Percentiles rank a stretch among this genome's conserved stretches.
phyloP scores from a whole-genome alignment of 495 filamentous ascomycete species.

The Daldinia decipiens region DNA sequence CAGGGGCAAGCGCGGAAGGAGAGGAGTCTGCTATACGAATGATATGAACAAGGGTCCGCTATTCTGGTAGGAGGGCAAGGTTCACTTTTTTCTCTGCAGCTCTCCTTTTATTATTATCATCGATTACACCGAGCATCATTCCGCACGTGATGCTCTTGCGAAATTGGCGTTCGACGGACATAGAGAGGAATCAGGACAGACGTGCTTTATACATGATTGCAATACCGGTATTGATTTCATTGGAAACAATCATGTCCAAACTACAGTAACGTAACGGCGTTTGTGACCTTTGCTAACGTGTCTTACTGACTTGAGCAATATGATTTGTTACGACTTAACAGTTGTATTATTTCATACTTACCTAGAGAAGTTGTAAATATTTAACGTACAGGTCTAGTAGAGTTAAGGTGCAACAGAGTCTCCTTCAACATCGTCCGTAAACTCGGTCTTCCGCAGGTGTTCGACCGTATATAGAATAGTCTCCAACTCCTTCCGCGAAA shows the following conservation, averaged over 20 bases:
- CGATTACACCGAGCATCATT: constrained; percentile 29
- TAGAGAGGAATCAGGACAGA: constrained; percentile 41
- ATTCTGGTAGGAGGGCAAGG: constrained; percentile 22
- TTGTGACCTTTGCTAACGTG: constrained; percentile 6
- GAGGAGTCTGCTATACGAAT: constrained; percentile 33
- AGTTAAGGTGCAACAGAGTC: not conserved
- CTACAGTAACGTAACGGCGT: not conserved
- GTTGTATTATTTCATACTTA: not conserved
- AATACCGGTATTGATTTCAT: constrained; percentile 38
- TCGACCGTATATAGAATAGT: constrained; percentile 76
- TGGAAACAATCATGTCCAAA: constrained; percentile 5
- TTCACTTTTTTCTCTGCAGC: constrained; percentile 20
- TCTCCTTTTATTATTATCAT: constrained; percentile 17
- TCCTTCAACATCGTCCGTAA: constrained; percentile 53
- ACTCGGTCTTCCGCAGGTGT: constrained; percentile 75
- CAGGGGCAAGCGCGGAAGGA: constrained; percentile 26
- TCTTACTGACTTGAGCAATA: not conserved
- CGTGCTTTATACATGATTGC: constrained; percentile 31
- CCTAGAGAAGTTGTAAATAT: not conserved
- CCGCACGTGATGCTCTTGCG: constrained; percentile 22
- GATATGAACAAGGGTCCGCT: constrained; percentile 15
- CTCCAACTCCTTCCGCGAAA: constrained; percentile 57
- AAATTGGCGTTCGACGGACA: constrained; percentile 43
- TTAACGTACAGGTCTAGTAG: not conserved
- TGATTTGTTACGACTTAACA: not conserved